Conservation (phyloP, 306 rosid genomes). For the Mimosa bimucronata region DNA sequence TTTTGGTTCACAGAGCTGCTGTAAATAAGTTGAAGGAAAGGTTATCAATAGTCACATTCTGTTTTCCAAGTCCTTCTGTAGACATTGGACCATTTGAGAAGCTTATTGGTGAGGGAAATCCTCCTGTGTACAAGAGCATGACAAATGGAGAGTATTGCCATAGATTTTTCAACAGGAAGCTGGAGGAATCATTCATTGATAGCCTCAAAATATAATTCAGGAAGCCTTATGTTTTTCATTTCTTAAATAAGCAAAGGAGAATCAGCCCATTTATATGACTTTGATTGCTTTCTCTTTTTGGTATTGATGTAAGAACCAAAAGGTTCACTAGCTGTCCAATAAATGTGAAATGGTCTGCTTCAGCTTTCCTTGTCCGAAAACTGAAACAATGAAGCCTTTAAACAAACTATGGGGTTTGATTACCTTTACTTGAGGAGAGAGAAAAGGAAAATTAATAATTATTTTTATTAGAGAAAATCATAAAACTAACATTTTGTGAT, state of each 20-base stretch:
- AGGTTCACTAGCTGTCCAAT: not conserved
- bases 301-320: not conserved
- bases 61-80: conserved; percentile 39
- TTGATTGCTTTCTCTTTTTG: not conserved
- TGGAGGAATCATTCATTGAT: conserved; percentile 50
- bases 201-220: conserved; percentile 37
- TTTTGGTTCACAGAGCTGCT: no score
- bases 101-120: conserved; percentile 37
- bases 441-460: not conserved
- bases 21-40: conserved; percentile 51
- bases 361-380: not conserved
- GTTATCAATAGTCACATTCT: conserved; percentile 50
- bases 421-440: not conserved
- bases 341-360: not conserved
- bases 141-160: conserved; percentile 47
- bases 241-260: not conserved
- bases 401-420: not conserved
- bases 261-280: not conserved
- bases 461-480: not conserved
- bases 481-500: not conserved
- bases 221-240: not conserved
- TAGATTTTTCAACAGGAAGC: conserved; percentile 44
- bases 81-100: conserved; percentile 44
- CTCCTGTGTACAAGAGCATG: conserved; percentile 42
- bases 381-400: not conserved